Percentiles rank a stretch among this genome's conserved stretches.
phyloP scores from a whole-genome alignment of 495 filamentous ascomycete genomes.

The Jackrogersella minutella region DNA sequence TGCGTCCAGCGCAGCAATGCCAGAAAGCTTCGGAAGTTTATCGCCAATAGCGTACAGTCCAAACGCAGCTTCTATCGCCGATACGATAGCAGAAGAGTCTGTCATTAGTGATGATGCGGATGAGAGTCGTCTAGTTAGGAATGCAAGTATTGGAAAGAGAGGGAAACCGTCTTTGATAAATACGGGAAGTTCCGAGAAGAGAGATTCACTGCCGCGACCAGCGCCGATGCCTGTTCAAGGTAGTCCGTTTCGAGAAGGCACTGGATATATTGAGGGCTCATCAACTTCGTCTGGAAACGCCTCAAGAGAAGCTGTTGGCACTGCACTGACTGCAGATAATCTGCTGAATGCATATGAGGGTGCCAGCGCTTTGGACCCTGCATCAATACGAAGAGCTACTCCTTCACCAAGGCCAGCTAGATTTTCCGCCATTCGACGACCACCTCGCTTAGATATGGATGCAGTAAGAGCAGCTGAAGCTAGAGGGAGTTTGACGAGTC shows the following conservation, averaged over 20 bases:
- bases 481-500: conserved; percentile 86
- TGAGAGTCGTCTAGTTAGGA: conserved; percentile 72
- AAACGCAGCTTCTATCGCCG: conserved; percentile 54
- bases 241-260: conserved; percentile 49
- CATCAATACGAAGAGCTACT: conserved; percentile 39
- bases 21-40: conserved; percentile 67
- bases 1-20: conserved; percentile 83
- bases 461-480: conserved; percentile 80
- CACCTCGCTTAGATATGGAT: conserved; percentile 79
- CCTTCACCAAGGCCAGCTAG: conserved; percentile 53
- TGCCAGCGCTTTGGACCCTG: conserved; percentile 53
- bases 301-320: conserved; percentile 34
- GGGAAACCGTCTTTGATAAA: conserved; percentile 76
- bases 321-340: conserved; percentile 46
- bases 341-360: conserved; percentile 56
- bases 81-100: conserved; percentile 59
- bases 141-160: conserved; percentile 78
- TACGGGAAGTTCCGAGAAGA: conserved; percentile 51
- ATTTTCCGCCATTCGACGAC: conserved; percentile 66
- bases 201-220: conserved; percentile 40
- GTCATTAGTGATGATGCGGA: conserved; percentile 65
- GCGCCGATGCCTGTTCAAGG: conserved; percentile 46
- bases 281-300: conserved; percentile 50
- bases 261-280: conserved; percentile 54
- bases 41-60: conserved; percentile 53